Evolutionary conservation across 2,329 filamentous ascomycete genomes (phyloP), one percentile per base, ranked within the genome.

Genomic region (Domatiomyces globalis): DNA sequence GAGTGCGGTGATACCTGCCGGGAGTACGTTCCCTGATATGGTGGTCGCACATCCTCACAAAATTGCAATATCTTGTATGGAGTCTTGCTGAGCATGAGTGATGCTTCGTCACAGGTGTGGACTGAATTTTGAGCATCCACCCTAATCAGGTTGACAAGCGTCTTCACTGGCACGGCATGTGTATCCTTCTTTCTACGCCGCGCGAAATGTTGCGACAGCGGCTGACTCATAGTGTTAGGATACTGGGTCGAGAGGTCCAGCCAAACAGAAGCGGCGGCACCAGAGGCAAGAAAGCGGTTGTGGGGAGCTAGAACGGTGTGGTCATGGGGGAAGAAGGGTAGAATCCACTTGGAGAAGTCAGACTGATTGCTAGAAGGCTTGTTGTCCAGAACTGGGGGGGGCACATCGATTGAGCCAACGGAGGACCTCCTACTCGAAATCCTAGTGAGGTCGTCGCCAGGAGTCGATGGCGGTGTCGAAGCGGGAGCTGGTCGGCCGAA

Each of bases 301-400:
- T 73, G 69, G 0, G 75, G 73, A 0, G 88, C 87, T 49, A 95
- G 60, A n/a, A 69, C 77, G 1, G 87, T 84, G 61, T 87, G 77
- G 2, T 81, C 74, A 53, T 87, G 84, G 45, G 92, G 63, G 56
- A 84, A 89, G 65, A 95, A 96, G 0, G 85, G 81, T 29, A 87
- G 77, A 62, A 96, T 96, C 36, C 75, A 71, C 58, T 79, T 81
- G 17, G 84, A 71, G 58, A 87, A 89, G 45, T 79, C 74, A 0
- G 77, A 58, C 49, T 63, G 56, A 42, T 60, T 57, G 17, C 58
- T 51, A 2, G 51, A 17, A 8, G 56, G 50, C 8, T 52, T 53
- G 12, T 53, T 4, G 56, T 63, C 58, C 53, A 71, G 69, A 43
- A 56, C 12, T 45, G 52, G 48, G 15, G 53, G 5, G 33, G 51